Conservation (phyloP, 1,284 basidiomycete genomes). For the Ganoderma sinense region DNA sequence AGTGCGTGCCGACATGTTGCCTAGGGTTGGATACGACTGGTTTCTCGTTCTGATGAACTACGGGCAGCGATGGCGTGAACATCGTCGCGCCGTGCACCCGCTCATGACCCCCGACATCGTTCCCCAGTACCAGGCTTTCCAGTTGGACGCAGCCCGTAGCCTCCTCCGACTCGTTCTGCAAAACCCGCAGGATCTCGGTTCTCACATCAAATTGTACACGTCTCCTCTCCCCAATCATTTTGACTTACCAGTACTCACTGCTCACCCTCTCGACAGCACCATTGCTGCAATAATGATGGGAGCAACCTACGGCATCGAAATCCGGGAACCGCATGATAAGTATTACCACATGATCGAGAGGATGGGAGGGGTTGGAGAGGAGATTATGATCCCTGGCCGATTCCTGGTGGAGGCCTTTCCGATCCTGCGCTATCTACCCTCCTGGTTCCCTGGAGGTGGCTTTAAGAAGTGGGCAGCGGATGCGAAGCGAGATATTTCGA, state of each 20-base stretch:
- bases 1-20: no score
- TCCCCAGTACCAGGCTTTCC: slow-evolving; percentile 12
- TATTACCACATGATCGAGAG: slow-evolving; percentile 20
- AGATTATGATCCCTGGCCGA: slow-evolving; percentile 24
- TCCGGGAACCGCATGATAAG: slow-evolving; percentile 32
- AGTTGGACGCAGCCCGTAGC: slow-evolving; percentile 6
- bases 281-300: slow-evolving; percentile 39
- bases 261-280: slow-evolving; percentile 28
- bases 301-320: slow-evolving; percentile 43
- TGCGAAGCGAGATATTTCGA: slow-evolving; percentile 17
- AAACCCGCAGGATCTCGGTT: slow-evolving; percentile 16
- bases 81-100: slow-evolving; percentile 25
- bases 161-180: slow-evolving; percentile 19
- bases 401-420: slow-evolving; percentile 28
- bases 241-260: no score
- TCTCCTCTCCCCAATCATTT: neutral
- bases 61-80: slow-evolving; percentile 22
- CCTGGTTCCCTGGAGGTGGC: slow-evolving; percentile 25
- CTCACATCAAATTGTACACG: slow-evolving; percentile 26
- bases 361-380: slow-evolving; percentile 21
- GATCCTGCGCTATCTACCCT: slow-evolving; percentile 19
- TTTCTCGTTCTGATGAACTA: slow-evolving; percentile 27
- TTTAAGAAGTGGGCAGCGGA: slow-evolving; percentile 20
- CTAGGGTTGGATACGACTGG: slow-evolving; percentile 22
- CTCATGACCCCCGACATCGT: slow-evolving; percentile 17